These are phyloP conservation scores for Alternaria arborescens DNA, from an alignment of 2,329 filamentous ascomycete species.

Conservation along the genomic window DNA sequence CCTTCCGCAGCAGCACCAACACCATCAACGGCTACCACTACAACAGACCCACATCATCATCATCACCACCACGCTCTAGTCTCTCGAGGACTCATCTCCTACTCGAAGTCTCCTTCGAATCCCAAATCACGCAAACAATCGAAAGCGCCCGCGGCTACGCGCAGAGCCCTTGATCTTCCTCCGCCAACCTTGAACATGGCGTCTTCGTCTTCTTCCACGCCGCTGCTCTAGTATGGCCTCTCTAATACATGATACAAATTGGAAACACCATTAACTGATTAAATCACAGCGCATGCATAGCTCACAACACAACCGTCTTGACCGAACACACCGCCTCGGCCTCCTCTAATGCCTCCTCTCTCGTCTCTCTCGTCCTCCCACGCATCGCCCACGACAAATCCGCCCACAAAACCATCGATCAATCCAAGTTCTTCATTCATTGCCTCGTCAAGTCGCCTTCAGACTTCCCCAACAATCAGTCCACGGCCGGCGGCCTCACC, in stretches of 20 bases:
- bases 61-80: slow-evolving; percentile 10
- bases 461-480: slow-evolving; percentile 61
- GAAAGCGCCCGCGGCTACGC: slow-evolving; percentile 8
- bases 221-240: slow-evolving; percentile 50
- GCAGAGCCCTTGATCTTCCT: background rate
- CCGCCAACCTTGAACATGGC: slow-evolving; percentile 41
- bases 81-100: slow-evolving; percentile 17
- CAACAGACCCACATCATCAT: slow-evolving; percentile 8
- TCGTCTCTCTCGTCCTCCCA: slow-evolving; percentile 92
- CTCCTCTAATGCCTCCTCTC: slow-evolving; percentile 81
- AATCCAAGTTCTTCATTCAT: slow-evolving; percentile 92
- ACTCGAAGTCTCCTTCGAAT: slow-evolving; percentile 4
- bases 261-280: slow-evolving; percentile 19
- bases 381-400: slow-evolving; percentile 84
- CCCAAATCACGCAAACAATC: slow-evolving; percentile 3
- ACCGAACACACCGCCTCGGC: slow-evolving; percentile 90
- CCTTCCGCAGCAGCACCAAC: slow-evolving; percentile 15
- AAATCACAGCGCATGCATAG: slow-evolving; percentile 80
- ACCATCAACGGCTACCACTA: slow-evolving; percentile 4
- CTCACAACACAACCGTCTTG: slow-evolving; percentile 91
- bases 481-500: slow-evolving; percentile 80
- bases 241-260: background rate
- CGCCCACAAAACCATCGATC: slow-evolving; percentile 93
- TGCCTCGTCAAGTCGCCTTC: slow-evolving; percentile 88
- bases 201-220: slow-evolving; percentile 50